phyloP scores from a whole-genome alignment of 2,329 filamentous ascomycete genomes.

The Ophiostoma australiae region DNA sequence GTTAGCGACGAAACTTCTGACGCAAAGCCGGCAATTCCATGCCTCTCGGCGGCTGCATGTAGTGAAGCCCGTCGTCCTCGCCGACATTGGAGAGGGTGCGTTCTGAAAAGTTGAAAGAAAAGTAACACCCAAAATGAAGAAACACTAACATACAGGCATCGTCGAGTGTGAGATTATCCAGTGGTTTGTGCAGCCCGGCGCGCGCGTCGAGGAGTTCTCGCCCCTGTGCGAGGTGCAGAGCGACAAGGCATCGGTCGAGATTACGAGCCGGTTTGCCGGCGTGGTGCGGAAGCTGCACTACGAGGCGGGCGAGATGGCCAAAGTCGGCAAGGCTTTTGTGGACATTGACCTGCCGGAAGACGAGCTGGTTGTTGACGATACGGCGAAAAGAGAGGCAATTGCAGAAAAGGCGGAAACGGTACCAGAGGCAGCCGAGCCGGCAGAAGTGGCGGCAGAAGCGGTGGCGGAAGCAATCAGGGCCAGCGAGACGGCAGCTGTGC shows the following conservation, averaged over 20 bases:
- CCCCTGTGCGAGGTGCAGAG: conserved; percentile 97
- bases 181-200: conserved; percentile 97
- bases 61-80: conserved; percentile 74
- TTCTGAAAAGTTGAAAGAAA: no score
- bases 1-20: neutral
- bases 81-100: conserved; percentile 79
- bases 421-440: no score
- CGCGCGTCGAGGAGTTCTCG: conserved; percentile 94
- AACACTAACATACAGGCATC: conserved; percentile 58
- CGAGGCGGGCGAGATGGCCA: conserved; percentile 92
- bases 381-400: conserved; percentile 3
- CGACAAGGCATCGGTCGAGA: conserved; percentile 87
- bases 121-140: no score
- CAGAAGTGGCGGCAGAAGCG: conserved; percentile 8
- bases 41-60: conserved; percentile 47
- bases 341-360: conserved; percentile 90
- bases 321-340: conserved; percentile 87
- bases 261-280: conserved; percentile 91
- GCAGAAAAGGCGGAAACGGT: conserved; percentile 12
- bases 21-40: conserved; percentile 44
- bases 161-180: conserved; percentile 98
- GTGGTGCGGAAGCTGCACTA: conserved; percentile 96
- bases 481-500: no score
- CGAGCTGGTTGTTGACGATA: conserved; percentile 40
- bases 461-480: no score